Conservation (phyloP, 257 asterid species). For the Apocynum venetum region DNA sequence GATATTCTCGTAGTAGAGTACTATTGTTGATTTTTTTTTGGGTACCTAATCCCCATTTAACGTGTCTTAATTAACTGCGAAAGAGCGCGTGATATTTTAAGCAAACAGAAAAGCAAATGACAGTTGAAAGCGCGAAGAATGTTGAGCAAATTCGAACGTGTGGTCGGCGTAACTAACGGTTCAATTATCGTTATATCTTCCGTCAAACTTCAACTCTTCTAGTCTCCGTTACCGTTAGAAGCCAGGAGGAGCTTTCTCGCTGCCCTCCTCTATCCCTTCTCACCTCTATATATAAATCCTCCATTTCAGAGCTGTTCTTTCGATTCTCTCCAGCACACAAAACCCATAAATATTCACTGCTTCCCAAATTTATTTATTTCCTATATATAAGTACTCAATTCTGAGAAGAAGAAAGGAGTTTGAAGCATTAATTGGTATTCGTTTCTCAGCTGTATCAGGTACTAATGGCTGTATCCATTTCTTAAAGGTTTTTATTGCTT, state of each 20-base stretch:
- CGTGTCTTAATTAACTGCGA: neutral
- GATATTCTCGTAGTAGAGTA: no score
- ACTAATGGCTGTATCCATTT: neutral
- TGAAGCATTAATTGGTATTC: neutral
- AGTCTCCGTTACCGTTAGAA: constrained; percentile 25
- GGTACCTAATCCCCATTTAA: no score
- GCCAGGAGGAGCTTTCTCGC: constrained; percentile 14
- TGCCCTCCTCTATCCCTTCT: neutral
- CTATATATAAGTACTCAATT: neutral
- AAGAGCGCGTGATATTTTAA: constrained; percentile 10
- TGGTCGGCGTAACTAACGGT: constrained; percentile 25
- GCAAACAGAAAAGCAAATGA: neutral
- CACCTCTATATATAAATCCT: constrained; percentile 12
- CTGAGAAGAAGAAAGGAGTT: neutral
- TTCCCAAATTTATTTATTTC: neutral
- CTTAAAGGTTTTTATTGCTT: neutral
- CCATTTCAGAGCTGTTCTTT: neutral
- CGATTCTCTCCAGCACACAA: constrained; percentile 8
- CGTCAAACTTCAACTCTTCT: constrained; percentile 20
- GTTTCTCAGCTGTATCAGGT: constrained; percentile 8
- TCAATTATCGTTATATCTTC: constrained; percentile 20
- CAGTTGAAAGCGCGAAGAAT: constrained; percentile 13
- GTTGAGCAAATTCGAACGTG: constrained; percentile 19
- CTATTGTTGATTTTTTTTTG: no score
- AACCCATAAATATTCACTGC: neutral